Evolutionary conservation across 805 yeast genomes (phyloP).

Genomic region (Metschnikowia shivogae): DNA sequence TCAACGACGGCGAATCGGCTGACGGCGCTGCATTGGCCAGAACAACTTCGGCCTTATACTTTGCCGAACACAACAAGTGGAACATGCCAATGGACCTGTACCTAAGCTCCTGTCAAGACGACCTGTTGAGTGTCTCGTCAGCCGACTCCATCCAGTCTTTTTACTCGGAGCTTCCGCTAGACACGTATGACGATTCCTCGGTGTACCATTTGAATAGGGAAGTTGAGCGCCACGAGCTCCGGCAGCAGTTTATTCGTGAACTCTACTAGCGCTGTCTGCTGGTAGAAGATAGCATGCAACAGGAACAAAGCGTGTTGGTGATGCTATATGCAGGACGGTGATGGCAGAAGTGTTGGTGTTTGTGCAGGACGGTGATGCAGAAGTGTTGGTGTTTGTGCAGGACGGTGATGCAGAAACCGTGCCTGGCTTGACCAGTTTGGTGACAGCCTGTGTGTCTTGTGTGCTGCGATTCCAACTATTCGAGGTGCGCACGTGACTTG

Average conservation of each 20-base stretch:
- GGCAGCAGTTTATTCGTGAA: conserved; percentile 36
- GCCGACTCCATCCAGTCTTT: conserved; percentile 25
- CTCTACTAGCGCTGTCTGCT: conserved; percentile 14
- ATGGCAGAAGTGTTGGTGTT: too few relatives aligned
- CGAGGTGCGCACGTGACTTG: too few relatives aligned
- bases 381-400: too few relatives aligned
- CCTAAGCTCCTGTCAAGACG: conserved; percentile 16
- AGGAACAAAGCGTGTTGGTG: too few relatives aligned
- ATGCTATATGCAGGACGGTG: too few relatives aligned
- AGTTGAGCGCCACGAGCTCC: conserved; percentile 34
- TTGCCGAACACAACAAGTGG: neutral
- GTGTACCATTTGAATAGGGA: conserved; percentile 22
- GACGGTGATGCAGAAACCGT: too few relatives aligned
- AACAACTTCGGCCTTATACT: neutral
- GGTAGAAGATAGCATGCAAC: too few relatives aligned
- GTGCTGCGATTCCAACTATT: too few relatives aligned
- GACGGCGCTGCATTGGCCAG: neutral
- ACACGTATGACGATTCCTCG: conserved; percentile 15
- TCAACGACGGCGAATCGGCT: neutral
- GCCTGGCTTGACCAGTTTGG: too few relatives aligned
- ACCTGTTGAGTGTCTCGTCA: conserved; percentile 19
- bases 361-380: too few relatives aligned
- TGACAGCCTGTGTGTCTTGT: too few relatives aligned
- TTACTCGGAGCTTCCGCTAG: conserved; percentile 16
- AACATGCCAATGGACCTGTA: conserved; percentile 14